phyloP scores from a whole-genome alignment of 495 filamentous ascomycete species.

The Neurospora tetraspora region DNA sequence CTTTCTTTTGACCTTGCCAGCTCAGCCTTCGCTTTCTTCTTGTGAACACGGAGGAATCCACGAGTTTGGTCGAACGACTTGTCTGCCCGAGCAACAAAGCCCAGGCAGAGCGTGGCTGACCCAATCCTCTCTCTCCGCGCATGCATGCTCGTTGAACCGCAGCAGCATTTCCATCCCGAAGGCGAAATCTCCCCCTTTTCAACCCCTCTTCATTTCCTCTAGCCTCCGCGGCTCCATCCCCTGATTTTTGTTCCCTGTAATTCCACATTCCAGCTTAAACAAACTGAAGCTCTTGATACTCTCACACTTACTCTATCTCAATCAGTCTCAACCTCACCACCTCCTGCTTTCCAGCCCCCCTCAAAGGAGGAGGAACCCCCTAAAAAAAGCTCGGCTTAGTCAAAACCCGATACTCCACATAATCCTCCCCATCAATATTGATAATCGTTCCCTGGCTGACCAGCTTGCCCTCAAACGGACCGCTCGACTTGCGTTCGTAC shows the following conservation, averaged over 20 bases:
- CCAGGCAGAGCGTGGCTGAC: not conserved
- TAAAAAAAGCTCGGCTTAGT: conserved; percentile 42
- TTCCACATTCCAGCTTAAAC: not conserved
- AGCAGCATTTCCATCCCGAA: not conserved
- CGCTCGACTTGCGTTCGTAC: conserved; percentile 41
- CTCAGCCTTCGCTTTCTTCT: not conserved
- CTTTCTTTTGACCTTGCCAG: too few species aligned
- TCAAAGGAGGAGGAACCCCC: not conserved
- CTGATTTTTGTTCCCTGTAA: not conserved
- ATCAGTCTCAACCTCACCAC: too few species aligned
- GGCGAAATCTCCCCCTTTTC: too few species aligned
- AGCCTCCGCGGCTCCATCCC: not conserved
- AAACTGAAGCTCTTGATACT: not conserved
- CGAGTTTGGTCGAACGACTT: not conserved
- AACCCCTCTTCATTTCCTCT: not conserved
- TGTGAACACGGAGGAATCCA: too few species aligned
- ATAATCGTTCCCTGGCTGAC: conserved; percentile 42
- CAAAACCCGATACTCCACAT: conserved; percentile 46
- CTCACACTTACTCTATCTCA: not conserved
- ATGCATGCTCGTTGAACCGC: not conserved
- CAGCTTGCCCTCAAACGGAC: conserved; percentile 42
- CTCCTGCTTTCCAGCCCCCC: not conserved
- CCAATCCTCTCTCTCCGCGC: not conserved
- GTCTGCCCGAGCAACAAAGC: too few species aligned
- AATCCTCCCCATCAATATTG: conserved; percentile 48